Evolutionary conservation across 1,284 basidiomycete species (phyloP).

Genomic region (Clitocybe nebularis): DNA sequence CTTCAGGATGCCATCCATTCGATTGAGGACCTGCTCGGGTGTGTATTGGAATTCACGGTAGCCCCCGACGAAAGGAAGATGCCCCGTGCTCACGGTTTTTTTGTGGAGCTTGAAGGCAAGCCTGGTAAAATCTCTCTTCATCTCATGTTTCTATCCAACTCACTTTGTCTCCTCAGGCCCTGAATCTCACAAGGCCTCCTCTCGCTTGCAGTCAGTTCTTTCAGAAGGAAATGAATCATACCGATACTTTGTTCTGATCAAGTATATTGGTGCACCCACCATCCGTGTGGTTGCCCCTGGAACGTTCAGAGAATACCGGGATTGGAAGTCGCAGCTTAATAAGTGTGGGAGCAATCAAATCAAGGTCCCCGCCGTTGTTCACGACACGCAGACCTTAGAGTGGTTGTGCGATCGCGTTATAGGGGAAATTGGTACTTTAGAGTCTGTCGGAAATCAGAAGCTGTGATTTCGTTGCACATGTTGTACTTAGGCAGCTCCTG

Average conservation of each 20-base stretch:
- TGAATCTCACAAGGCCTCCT: conserved; percentile 4
- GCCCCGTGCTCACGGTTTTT: not conserved
- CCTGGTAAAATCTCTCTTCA: no score
- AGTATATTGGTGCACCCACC: conserved; percentile 8
- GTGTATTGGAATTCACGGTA: not conserved
- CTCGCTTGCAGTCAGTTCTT: conserved; percentile 3
- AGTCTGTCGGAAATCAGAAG: no score
- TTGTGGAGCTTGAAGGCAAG: no score
- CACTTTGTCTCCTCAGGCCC: not conserved
- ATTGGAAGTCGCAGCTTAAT: conserved; percentile 10
- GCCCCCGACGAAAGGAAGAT: not conserved
- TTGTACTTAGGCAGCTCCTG: no score
- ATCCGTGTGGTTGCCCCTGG: conserved; percentile 13
- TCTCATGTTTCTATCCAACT: no score
- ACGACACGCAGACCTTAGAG: conserved; percentile 1
- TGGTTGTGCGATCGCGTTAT: conserved; percentile 9
- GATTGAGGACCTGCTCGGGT: not conserved
- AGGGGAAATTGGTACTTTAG: conserved; percentile 8
- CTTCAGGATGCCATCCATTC: not conserved
- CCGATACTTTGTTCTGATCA: conserved; percentile 1
- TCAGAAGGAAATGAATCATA: conserved; percentile 4
- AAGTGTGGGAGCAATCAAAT: conserved; percentile 9
- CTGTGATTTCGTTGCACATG: no score
- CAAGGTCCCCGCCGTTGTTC: conserved; percentile 13
- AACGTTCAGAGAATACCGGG: conserved; percentile 15